Evolutionary conservation across 768 basidiomycete species (phyloP), one percentile per base, ranked within the genome.

Genomic region (Mycena vitilis): DNA sequence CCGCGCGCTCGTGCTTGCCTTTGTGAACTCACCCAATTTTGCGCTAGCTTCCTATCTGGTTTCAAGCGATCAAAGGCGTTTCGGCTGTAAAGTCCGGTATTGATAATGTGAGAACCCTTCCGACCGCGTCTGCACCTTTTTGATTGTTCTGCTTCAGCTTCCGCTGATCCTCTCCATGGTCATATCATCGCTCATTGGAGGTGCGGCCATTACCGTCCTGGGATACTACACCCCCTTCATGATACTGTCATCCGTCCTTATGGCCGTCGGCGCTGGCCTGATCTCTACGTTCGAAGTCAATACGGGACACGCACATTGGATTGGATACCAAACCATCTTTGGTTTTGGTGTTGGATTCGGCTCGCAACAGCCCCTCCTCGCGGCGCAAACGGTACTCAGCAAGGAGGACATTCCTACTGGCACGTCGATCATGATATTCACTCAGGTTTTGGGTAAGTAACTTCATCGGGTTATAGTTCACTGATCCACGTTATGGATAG

Each of bases 191-290:
- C 10, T 51, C 8, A 1, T 60, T 10, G 34, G 36, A 0, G 60
- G 60, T 2, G 36, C 13, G 5, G 36, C 40, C 2, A 51, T 38
- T 16, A 51, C 48, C 1, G 3, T 5, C 13, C 5, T 60, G 36
- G 60, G 60, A 18, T 51, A 51, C n/a, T 60, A 60, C 22, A 20
- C 60, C 9, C 60, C 37, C 8, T 60, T 60, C 34, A n/a, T 60
- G 5, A 5, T 49, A 18, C n/a, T 51, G 18, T 48, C 48, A 11
- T 13, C 60, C 20, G 7, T 60, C 16, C 10, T 38, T 5, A 60
- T 45, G 22, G 12, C 49, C 20, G 12, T 60, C 48, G 60, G 60
- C 13, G 38, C 60, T 9, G 60, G 60, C 4, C 20, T 60, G 11
- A 12, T 60, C 20, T 37, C 60, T 8, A 60, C 47, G 0, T 34